Evolutionary conservation across 2,329 filamentous ascomycete species (phyloP).

Genomic region (Fusarium tjaetaba): DNA sequence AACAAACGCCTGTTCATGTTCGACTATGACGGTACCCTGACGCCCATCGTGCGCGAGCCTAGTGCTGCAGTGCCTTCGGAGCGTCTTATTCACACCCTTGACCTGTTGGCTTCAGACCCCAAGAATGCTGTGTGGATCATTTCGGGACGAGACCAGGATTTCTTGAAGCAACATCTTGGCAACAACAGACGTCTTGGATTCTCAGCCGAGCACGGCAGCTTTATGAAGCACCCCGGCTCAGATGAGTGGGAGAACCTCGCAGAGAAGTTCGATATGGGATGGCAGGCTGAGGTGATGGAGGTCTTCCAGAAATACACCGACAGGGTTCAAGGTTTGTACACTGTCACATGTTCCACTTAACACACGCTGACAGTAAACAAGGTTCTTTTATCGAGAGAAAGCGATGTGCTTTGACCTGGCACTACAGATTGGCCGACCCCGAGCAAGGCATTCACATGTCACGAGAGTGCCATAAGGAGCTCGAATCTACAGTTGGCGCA

Average conservation of each 20-base stretch:
- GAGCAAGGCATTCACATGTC: conserved; percentile 85
- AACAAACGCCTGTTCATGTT: conserved; percentile 94
- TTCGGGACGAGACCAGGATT: conserved; percentile 91
- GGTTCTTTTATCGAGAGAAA: conserved; percentile 95
- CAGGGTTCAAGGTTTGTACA: conserved; percentile 75
- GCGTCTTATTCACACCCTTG: conserved; percentile 81
- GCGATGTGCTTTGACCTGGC: conserved; percentile 94
- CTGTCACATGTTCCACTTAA: too few relatives aligned
- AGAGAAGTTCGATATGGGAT: conserved; percentile 87
- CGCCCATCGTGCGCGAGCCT: conserved; percentile 93
- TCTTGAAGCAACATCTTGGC: conserved; percentile 91
- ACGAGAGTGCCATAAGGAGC: conserved; percentile 80
- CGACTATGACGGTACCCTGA: conserved; percentile 97
- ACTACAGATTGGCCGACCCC: conserved; percentile 91
- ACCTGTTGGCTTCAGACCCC: conserved; percentile 80
- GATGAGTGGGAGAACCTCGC: conserved; percentile 90
- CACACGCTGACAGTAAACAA: conserved; percentile 46
- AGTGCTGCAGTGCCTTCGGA: conserved; percentile 88
- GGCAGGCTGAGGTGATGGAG: conserved; percentile 86
- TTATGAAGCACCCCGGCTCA: conserved; percentile 82
- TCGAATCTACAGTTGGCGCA: conserved; percentile 79
- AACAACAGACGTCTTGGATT: conserved; percentile 90
- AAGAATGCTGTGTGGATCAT: conserved; percentile 98
- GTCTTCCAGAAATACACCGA: conserved; percentile 92
- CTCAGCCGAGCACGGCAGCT: conserved; percentile 96